Percentiles rank a stretch among this genome's conserved stretches.
Evolutionary conservation across 1,284 basidiomycete species (phyloP).

Genomic region (Puccinia horiana): DNA sequence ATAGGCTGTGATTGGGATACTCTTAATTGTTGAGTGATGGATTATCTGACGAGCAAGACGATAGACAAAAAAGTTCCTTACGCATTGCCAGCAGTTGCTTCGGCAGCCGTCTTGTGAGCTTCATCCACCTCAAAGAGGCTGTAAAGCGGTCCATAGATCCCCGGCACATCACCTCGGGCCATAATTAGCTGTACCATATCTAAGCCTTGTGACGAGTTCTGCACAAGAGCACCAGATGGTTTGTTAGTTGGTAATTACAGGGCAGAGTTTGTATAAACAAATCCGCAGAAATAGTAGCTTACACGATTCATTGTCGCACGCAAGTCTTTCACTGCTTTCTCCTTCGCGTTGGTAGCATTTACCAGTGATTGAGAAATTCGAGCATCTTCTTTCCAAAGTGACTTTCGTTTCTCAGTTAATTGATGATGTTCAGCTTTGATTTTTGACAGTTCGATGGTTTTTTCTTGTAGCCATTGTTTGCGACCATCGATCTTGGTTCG

Average conservation of each 20-base stretch:
- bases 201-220: slow-evolving; percentile 84
- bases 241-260: neutral
- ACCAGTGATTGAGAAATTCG: slow-evolving; percentile 76
- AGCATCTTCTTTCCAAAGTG: slow-evolving; percentile 91
- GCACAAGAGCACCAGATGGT: neutral
- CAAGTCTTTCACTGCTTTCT: slow-evolving; percentile 74
- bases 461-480: slow-evolving; percentile 35
- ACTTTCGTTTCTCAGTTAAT: slow-evolving; percentile 59
- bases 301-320: slow-evolving; percentile 95
- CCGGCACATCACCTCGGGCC: slow-evolving; percentile 69
- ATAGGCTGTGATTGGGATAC: slow-evolving; percentile 66
- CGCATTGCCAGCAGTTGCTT: slow-evolving; percentile 83
- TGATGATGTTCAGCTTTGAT: slow-evolving; percentile 19
- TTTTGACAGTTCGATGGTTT: slow-evolving; percentile 18
- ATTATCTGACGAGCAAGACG: neutral
- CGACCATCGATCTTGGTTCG: slow-evolving; percentile 29
- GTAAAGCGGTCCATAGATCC: slow-evolving; percentile 90
- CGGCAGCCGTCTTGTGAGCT: slow-evolving; percentile 89
- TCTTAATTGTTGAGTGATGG: neutral
- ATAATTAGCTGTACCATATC: slow-evolving; percentile 80
- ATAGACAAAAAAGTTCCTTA: neutral
- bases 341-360: slow-evolving; percentile 76
- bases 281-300: slow-evolving; percentile 52
- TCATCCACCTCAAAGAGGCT: slow-evolving; percentile 89
- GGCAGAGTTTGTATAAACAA: neutral